A percentile compares a stretch with the other conserved stretches of the same genome.
Evolutionary conservation across 768 basidiomycete genomes (phyloP).

Genomic region (Suillus spraguei): DNA sequence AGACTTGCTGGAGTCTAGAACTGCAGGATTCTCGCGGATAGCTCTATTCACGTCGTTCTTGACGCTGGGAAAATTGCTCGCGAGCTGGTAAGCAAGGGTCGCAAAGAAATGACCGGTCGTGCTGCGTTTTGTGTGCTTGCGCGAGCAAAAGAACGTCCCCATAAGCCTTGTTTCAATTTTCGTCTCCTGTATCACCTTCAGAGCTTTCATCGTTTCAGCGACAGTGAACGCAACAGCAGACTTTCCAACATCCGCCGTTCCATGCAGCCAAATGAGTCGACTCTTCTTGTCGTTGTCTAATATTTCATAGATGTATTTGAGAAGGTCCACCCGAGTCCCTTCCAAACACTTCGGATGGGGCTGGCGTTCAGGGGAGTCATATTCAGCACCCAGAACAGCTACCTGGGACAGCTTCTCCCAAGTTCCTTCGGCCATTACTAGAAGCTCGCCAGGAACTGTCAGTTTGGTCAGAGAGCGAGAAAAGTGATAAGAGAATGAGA

Average conservation of each 20-base stretch:
- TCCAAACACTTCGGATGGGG: background rate
- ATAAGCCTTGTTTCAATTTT: background rate
- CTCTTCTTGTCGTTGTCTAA: background rate
- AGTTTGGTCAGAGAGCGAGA: background rate
- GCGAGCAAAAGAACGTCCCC: slow-evolving; percentile 1
- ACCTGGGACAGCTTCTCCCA: slow-evolving; percentile 1
- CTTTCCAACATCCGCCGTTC: background rate
- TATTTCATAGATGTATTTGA: background rate
- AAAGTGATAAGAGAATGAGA: background rate
- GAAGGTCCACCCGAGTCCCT: background rate
- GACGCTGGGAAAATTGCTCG: background rate
- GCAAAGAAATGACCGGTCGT: background rate
- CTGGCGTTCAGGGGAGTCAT: background rate
- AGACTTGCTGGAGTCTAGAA: background rate
- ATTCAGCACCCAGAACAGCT: background rate
- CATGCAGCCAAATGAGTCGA: slow-evolving; percentile 1
- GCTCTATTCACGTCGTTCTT: background rate
- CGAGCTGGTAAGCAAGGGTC: slow-evolving; percentile 4
- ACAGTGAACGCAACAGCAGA: slow-evolving; percentile 2
- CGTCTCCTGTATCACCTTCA: background rate
- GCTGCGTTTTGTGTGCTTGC: background rate
- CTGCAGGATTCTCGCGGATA: background rate
- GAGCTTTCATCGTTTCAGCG: background rate
- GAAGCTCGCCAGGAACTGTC: background rate
- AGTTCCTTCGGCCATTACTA: background rate